Conservation (phyloP, 139 green algal species). For the Protoeuglena noctilucae region DNA sequence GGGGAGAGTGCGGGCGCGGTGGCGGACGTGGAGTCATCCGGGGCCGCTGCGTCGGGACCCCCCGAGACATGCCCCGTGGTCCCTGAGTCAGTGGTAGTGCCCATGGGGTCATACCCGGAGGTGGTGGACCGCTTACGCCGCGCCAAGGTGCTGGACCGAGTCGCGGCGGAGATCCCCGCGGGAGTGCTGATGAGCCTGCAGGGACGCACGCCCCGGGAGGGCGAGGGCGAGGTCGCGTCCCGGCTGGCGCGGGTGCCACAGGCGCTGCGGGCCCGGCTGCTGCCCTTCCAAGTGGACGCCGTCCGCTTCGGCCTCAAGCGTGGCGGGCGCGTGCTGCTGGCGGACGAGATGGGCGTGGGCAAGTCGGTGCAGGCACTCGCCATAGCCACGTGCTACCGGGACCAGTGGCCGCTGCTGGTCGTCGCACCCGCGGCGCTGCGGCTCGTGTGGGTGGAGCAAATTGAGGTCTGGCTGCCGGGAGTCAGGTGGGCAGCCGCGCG, state of each 20-base stretch:
- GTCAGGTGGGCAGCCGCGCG: too few species aligned
- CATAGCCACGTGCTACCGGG: slow-evolving; percentile 61
- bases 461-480: slow-evolving; percentile 84
- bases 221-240: slow-evolving; percentile 20
- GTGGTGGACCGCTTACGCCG: too few species aligned
- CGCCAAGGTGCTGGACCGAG: too few species aligned
- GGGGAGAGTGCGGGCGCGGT: too few species aligned
- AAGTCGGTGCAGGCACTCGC: slow-evolving; percentile 82
- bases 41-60: too few species aligned
- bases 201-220: neutral
- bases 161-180: too few species aligned
- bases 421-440: slow-evolving; percentile 71
- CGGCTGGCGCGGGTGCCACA: slow-evolving; percentile 27
- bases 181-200: too few species aligned
- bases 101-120: too few species aligned
- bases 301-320: slow-evolving; percentile 59
- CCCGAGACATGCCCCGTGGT: too few species aligned
- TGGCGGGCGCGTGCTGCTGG: slow-evolving; percentile 61
- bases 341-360: slow-evolving; percentile 85
- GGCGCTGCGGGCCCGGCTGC: slow-evolving; percentile 28
- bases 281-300: slow-evolving; percentile 47
- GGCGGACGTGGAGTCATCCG: too few species aligned
- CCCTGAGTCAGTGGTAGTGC: too few species aligned
- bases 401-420: slow-evolving; percentile 82
- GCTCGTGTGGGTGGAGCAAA: slow-evolving; percentile 83